phyloP scores from a whole-genome alignment of 768 basidiomycete species.

The Leccinum arenicola region DNA sequence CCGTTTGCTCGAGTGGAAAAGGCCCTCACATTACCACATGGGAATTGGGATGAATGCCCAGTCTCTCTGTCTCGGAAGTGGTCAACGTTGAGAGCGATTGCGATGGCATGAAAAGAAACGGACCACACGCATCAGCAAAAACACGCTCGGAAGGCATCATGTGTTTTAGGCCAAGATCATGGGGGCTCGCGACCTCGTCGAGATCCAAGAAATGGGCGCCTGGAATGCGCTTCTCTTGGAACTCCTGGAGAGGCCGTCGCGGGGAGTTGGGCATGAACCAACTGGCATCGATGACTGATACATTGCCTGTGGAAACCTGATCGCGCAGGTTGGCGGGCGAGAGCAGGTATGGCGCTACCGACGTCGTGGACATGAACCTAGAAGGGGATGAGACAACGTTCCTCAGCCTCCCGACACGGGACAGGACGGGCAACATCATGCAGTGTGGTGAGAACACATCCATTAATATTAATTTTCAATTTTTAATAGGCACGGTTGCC shows the following conservation, averaged over 20 bases:
- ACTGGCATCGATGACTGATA: conserved; percentile 64
- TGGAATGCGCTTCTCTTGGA: conserved; percentile 61
- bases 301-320: conserved; percentile 30
- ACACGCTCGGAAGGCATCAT: conserved; percentile 80
- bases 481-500: conserved; percentile 2
- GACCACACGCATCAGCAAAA: conserved; percentile 83
- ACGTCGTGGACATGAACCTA: conserved; percentile 38
- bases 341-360: conserved; percentile 46
- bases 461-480: conserved; percentile 12
- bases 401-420: conserved; percentile 10
- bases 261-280: conserved; percentile 95
- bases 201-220: conserved; percentile 74
- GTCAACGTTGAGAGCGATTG: conserved; percentile 6
- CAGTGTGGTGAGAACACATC: not conserved
- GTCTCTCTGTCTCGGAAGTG: conserved; percentile 43
- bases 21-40: conserved; percentile 77
- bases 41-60: conserved; percentile 70
- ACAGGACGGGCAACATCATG: not conserved
- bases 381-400: conserved; percentile 1
- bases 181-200: conserved; percentile 71
- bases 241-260: conserved; percentile 71
- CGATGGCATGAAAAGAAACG: conserved; percentile 24
- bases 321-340: conserved; percentile 48
- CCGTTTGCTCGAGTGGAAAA: not conserved
- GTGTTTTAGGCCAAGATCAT: conserved; percentile 82